These are phyloP conservation scores for Schoenoplectus triqueter DNA, from an alignment of 202 grass and related monocot species.

Conservation along the genomic window DNA sequence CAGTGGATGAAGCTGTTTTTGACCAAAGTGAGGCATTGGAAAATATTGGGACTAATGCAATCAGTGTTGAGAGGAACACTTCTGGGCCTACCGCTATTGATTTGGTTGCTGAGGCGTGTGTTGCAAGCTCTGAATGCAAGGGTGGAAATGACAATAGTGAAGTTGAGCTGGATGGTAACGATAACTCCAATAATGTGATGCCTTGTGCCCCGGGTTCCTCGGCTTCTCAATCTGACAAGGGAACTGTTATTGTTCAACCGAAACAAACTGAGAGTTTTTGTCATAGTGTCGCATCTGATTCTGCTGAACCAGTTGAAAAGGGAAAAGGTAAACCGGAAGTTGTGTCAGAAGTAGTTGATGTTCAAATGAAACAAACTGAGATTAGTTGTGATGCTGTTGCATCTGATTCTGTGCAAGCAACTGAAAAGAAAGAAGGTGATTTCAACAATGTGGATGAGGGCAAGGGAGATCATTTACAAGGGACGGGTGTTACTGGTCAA, in stretches of 20 bases:
- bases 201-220: neutral
- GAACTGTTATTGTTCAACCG: neutral
- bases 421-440: neutral
- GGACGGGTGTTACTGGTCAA: neutral
- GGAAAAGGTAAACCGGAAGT: neutral
- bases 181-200: slow-evolving; percentile 16
- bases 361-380: slow-evolving; percentile 13
- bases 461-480: slow-evolving; percentile 20
- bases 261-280: slow-evolving; percentile 3
- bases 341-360: slow-evolving; percentile 14
- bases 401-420: neutral
- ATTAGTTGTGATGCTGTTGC: neutral
- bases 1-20: neutral
- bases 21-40: neutral
- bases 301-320: neutral
- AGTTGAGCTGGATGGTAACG: slow-evolving; percentile 5
- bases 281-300: neutral
- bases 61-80: neutral
- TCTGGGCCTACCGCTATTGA: neutral
- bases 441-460: neutral
- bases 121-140: slow-evolving; percentile 14
- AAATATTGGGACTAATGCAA: neutral
- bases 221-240: slow-evolving; percentile 7
- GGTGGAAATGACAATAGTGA: slow-evolving; percentile 13
- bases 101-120: neutral